Base-by-base conservation (phyloP, 1,284 basidiomycete species). In the Moesziomyces sp. region DNA sequence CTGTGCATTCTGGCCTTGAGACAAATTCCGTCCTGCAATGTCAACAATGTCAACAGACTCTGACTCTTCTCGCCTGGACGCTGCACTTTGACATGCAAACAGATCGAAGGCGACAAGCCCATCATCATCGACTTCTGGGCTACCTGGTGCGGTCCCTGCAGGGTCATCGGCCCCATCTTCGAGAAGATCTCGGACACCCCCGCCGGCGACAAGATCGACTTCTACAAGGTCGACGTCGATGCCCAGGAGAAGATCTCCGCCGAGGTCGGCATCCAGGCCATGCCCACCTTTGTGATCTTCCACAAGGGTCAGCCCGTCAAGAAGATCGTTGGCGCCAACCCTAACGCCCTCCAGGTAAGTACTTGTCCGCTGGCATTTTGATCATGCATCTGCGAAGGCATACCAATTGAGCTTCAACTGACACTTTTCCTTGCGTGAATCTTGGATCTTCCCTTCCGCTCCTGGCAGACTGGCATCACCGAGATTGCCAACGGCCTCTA, bases 201-300 rank as follows among this genome's bases (percentile, higher is more conserved):
- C 24, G 67, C 58, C 23, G 65, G 66, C 52, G 77, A 81, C 26
- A 76, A 76, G 71, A 88, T 92, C 85, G 87, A 86, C 58, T 92
- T 91, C 85, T 92, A 90, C 88, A 94, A 94, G 86, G 91, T 94
- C 77, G 83, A 84, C 66, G 83, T 84, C 46, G 83, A 84, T 59
- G 69, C 70, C 26, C 80, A 82, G 66, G 67, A 69, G 47, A 85
- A 88, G 69, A 85, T 88, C 70, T 85, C 87, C 9, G 84, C 89
- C 79, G 91, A 91, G 84, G 89, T 91, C 60, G 89, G 88, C 54
- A 89, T 97, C 85, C 88, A 89, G 78, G 90, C 91, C 85, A 91
- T 93, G 89, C 92, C 92, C 18, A 92, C 92, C 3, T 93, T 93
- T 86, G 85, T 89, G 58, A 87, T 88, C 38, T 92, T 89, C 88